Base-by-base conservation (phyloP, 2,329 filamentous ascomycete species). In the Pseudogymnoascus sp. region DNA sequence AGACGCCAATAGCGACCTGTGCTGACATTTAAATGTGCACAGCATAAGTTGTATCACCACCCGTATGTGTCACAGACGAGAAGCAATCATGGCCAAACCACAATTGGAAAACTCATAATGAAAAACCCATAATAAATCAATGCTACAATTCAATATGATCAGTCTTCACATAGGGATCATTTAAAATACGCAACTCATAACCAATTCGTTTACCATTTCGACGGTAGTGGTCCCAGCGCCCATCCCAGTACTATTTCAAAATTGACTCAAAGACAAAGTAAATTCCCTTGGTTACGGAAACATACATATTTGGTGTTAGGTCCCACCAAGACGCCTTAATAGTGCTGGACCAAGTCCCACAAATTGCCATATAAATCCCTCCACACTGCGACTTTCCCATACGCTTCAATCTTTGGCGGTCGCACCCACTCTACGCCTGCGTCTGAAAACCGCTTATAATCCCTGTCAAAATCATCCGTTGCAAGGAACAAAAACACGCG, bases 401-500 rank as follows among this genome's bases (percentile, higher is more conserved):
- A 58, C 3, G 33, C 15, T 30, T 37, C 37, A 11, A 37, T 9
- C 57, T 22, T 58, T 1, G 57, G 57, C 2, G 33, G 33, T 11
- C 30, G 57, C 8, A 58, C 33, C 57, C 57, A 58, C 57, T 58
- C 57, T 18, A 39, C 15, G 8, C 57, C 57, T 15, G 57, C 30
- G 18, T 58, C 37, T 14, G 57, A 37, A 39, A 58, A 58, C 9
- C 37, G 18, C 18, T 39, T 22, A 28, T 58, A 58, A 15, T 58
- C 57, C 33, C 57, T 18, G 35, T 36, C 15, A 28, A 58, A 12
- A 43, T 60, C 22, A 60, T 60, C 36, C 18, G 47, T 47, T 15
- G 28, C 25, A 60, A 61, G 18, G 65, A 65, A 22, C 28, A 62
- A 8, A 62, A 60, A 25, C 50, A 59, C 33, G 39, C 64, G 9